Conservation (phyloP, 1,139 yeast species). For the Ogataea hybrid region DNA sequence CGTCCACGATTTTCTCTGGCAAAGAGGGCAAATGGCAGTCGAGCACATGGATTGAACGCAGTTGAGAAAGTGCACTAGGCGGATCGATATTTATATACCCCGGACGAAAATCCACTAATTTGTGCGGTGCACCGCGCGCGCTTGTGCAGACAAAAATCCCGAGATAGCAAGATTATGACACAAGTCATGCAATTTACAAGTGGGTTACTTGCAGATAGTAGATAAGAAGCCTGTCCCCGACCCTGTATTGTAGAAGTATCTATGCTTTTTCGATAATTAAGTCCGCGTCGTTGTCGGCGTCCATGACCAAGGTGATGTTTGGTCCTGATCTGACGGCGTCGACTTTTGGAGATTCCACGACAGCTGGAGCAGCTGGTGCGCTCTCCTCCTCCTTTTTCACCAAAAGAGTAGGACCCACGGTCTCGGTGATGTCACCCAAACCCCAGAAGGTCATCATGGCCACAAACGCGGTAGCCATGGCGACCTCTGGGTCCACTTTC, state of each 20-base stretch:
- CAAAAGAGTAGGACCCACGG: conserved; percentile 49
- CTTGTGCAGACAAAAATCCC: conserved; percentile 5
- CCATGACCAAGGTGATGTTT: conserved; percentile 28
- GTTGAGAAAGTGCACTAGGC: neutral
- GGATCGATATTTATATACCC: conserved; percentile 8
- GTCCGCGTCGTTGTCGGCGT: conserved; percentile 30
- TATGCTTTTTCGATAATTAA: conserved; percentile 29
- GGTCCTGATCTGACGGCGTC: conserved; percentile 16
- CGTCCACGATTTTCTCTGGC: conserved; percentile 43
- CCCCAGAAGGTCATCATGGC: conserved; percentile 69
- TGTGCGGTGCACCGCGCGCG: conserved; percentile 11
- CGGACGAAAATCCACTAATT: conserved; percentile 5
- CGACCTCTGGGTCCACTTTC: conserved; percentile 47
- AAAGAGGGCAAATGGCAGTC: conserved; percentile 38
- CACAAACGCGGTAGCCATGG: conserved; percentile 55
- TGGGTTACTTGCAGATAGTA: neutral
- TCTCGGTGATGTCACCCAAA: conserved; percentile 48
- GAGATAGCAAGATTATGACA: conserved; percentile 6
- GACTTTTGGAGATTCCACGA: conserved; percentile 7
- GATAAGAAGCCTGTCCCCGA: conserved; percentile 8
- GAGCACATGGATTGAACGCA: conserved; percentile 30
- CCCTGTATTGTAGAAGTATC: conserved; percentile 3
- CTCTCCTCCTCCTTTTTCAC: conserved; percentile 17
- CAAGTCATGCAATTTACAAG: conserved; percentile 8
- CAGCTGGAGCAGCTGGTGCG: conserved; percentile 11